Evolutionary conservation across 768 basidiomycete genomes (phyloP), one percentile per base, ranked within the genome.

Genomic region (Udeniomyces megalosporus): DNA sequence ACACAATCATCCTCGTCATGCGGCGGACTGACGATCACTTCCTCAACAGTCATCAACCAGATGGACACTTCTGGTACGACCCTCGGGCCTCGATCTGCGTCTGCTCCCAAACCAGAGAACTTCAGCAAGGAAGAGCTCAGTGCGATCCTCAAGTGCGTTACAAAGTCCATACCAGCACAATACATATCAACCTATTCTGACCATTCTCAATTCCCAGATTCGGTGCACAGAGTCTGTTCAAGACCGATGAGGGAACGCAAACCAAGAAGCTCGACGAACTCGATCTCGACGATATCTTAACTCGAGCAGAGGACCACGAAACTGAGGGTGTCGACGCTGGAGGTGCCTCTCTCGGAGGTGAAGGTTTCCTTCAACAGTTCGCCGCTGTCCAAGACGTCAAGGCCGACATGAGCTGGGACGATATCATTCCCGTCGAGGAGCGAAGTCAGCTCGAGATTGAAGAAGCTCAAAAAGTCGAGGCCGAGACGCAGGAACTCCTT

Each of bases 21-120:
- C 22, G 14, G 17, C 26, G 8, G 20, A 8, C 59, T 50, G 48
- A 51, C 26, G 7, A 2, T 28, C 15, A 14, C 10, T 7, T 51
- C 48, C 66, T 56, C n/a, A 28, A n/a, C 72, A 95, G 91, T 99
- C 77, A 96, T 99, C 78, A 95, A 96, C 75, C 93, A 97, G 76
- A 95, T 97, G 87, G 95, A 99, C 76, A 99, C 95, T 26, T 91
- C 92, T 46, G 95, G 96, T 67, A 88, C 88, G 47, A 88, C 96
- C 75, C 82, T 99, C 58, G 84, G 88, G 1, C 53, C 51, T 35
- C 50, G 58, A 10, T 46, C 58, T 0, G 63, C 57, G 20, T 49
- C 58, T 1, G 65, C 61, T 14, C 46, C 59, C 65, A 90, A 88
- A 72, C 81, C 86, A 2, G 85, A 85, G 67, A 85, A 86, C 74